These are phyloP conservation scores for Phanerochaete sordida DNA, from an alignment of 768 basidiomycete genomes.

Conservation along the genomic window DNA sequence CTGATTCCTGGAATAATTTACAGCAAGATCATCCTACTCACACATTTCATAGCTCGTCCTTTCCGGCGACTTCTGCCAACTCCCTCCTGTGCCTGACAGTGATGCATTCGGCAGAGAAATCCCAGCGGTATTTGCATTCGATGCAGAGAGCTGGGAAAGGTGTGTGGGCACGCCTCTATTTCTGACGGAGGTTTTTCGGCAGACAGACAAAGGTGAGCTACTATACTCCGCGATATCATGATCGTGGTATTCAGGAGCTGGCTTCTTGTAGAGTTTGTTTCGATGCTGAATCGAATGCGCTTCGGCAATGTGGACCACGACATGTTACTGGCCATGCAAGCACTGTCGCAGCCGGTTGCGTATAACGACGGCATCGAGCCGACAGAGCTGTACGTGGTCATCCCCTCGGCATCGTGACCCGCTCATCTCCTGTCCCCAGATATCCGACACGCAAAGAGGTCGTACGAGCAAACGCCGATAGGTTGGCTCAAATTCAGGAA, in stretches of 20 bases:
- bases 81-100: slow-evolving; percentile 71
- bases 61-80: slow-evolving; percentile 88
- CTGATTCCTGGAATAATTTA: slow-evolving; percentile 74
- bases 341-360: slow-evolving; percentile 49
- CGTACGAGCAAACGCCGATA: neutral
- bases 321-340: slow-evolving; percentile 46
- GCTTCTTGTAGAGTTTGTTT: slow-evolving; percentile 51
- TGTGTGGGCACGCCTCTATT: slow-evolving; percentile 56
- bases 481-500: neutral
- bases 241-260: too few species aligned
- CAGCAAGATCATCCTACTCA: slow-evolving; percentile 45
- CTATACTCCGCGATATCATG: neutral
- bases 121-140: slow-evolving; percentile 70
- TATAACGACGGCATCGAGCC: slow-evolving; percentile 78
- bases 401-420: neutral
- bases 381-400: slow-evolving; percentile 63
- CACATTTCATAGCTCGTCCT: slow-evolving; percentile 54
- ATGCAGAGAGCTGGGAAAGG: slow-evolving; percentile 69
- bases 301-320: slow-evolving; percentile 55
- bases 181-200: slow-evolving; percentile 79
- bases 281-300: slow-evolving; percentile 86
- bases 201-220: slow-evolving; percentile 69
- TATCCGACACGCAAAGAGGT: slow-evolving; percentile 11
- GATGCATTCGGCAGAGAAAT: slow-evolving; percentile 38
- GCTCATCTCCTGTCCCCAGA: slow-evolving; percentile 22